Evolutionary conservation across 805 yeast genomes (phyloP).

Genomic region (Debaryomyces maramus): DNA sequence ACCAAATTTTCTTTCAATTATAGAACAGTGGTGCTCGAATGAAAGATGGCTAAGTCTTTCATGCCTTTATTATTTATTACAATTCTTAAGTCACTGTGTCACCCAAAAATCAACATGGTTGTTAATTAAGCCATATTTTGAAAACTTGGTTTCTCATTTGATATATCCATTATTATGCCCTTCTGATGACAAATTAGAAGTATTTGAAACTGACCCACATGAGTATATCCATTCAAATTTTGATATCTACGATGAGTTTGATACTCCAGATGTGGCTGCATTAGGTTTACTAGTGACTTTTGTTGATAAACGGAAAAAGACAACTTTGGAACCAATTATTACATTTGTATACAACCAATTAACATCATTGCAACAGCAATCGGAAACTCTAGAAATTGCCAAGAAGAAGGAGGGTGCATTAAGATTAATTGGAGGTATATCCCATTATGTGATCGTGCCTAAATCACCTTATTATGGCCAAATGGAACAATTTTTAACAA

Average conservation of each 20-base stretch:
- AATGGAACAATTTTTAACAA: conserved; percentile 66
- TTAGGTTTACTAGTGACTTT: conserved; percentile 67
- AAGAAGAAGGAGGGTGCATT: conserved; percentile 76
- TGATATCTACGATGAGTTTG: conserved; percentile 52
- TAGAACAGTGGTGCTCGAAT: conserved; percentile 71
- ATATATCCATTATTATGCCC: conserved; percentile 77
- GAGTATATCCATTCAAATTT: conserved; percentile 79
- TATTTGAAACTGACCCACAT: conserved; percentile 82
- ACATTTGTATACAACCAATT: conserved; percentile 58
- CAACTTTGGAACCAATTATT: conserved; percentile 59
- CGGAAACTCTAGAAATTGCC: conserved; percentile 47
- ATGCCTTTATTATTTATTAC: conserved; percentile 59
- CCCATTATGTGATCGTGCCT: conserved; percentile 54
- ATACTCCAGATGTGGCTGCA: conserved; percentile 79
- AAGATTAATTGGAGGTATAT: conserved; percentile 73
- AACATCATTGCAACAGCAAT: conserved; percentile 19
- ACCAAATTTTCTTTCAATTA: conserved; percentile 58
- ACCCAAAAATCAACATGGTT: conserved; percentile 59
- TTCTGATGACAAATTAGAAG: conserved; percentile 62
- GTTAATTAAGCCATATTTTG: conserved; percentile 62
- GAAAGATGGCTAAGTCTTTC: conserved; percentile 69
- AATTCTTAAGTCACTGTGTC: conserved; percentile 58
- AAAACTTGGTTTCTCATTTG: conserved; percentile 65
- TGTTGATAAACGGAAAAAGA: conserved; percentile 64
- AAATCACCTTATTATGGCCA: conserved; percentile 59